Evolutionary conservation across 306 rosid genomes (phyloP), one percentile per base, ranked within the genome.

Genomic region (Gynostemma pentaphyllum): DNA sequence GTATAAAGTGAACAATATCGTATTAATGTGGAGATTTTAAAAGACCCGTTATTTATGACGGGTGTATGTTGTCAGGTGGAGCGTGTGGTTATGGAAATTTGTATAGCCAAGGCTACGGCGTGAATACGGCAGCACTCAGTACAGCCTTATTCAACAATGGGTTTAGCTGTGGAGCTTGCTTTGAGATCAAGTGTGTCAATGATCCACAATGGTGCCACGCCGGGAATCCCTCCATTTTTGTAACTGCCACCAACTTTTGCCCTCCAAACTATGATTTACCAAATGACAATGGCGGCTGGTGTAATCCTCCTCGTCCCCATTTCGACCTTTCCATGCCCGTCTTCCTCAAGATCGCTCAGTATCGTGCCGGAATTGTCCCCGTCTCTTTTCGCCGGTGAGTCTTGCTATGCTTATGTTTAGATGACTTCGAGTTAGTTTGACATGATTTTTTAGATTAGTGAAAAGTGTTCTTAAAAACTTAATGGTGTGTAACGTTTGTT

Each of bases 301-400:
- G 89, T 64, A 84, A 84, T 52, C 89, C 89, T 68, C 89, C 89
- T 0, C 56, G 89, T 7, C 77, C 89, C 0, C 89, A 84, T 55
- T 84, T 84, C 46, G 89, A 84, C 62, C 89, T 84, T 10, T 82
- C 89, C 46, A 84, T 84, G 89, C 89, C 89, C 4, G 75, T 83
- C 81, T 83, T 83, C 52, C 89, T 83, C 13, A 34, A 36, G 2
- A 56, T 56, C 4, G 63, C 89, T 0, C 65, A 78, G 39, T 83
- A 80, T 47, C 89, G 82, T 1, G 86, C 89, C 16, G 89, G 89
- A 50, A 84, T 84, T 48, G 89, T 84, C 22, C 89, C 89, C 0
- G 86, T 84, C 53, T 76, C 80, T 30, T 84, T 50, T 47, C 89
- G 89, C 76, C 72, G 89, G 89, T 83, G 64, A 22, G 29, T 10